Evolutionary conservation across 495 filamentous ascomycete species (phyloP).

Genomic region (Tuber brumale): DNA sequence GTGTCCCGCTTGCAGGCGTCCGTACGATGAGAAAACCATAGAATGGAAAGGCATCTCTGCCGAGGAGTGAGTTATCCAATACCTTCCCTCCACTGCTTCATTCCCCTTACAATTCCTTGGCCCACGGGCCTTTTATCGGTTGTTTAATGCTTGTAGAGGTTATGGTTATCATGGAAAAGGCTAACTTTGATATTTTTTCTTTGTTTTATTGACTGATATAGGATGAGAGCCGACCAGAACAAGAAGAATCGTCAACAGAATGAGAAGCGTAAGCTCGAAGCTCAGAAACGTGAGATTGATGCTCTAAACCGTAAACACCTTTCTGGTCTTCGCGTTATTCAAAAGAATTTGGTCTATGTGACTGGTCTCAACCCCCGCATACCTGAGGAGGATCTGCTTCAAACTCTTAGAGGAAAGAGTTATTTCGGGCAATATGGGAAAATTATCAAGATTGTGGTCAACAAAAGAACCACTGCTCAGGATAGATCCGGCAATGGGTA

Average conservation of each 20-base stretch:
- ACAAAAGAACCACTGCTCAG: constrained; percentile 57
- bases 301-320: constrained; percentile 90
- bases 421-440: constrained; percentile 99
- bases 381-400: constrained; percentile 80
- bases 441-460: constrained; percentile 97
- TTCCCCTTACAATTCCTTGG: neutral
- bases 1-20: constrained; percentile 89
- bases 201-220: constrained; percentile 34
- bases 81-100: constrained; percentile 4
- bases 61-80: constrained; percentile 66
- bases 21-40: constrained; percentile 93
- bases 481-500: constrained; percentile 24
- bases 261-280: constrained; percentile 87
- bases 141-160: constrained; percentile 28
- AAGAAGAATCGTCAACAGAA: constrained; percentile 88
- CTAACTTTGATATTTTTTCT: neutral
- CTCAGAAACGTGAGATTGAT: constrained; percentile 90
- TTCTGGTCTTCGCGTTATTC: constrained; percentile 86
- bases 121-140: constrained; percentile 34
- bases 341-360: constrained; percentile 98
- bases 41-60: constrained; percentile 87
- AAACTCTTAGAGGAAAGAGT: constrained; percentile 74
- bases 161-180: constrained; percentile 41
- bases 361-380: constrained; percentile 86
- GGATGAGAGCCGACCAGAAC: constrained; percentile 77